Evolutionary conservation across 345 rosid genomes (phyloP).

Genomic region (Rhizophora mangle): DNA sequence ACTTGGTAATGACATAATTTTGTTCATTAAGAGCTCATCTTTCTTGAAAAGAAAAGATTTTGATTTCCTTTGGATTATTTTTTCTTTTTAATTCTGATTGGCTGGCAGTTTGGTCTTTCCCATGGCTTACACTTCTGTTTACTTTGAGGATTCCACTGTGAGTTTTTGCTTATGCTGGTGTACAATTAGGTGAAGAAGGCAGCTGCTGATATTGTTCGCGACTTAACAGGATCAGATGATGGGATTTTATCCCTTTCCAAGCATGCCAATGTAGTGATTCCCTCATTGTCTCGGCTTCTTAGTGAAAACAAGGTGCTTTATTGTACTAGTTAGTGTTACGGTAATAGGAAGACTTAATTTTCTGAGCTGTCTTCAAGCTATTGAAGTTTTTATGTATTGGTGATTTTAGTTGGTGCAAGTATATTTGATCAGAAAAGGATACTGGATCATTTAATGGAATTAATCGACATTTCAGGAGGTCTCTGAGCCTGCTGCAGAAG

Average conservation of each 20-base stretch:
- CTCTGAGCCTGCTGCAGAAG: constrained; percentile 82
- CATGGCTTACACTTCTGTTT: neutral
- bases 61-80: too few relatives aligned
- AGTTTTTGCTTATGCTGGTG: neutral
- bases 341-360: neutral
- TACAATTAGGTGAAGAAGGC: constrained; percentile 69
- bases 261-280: constrained; percentile 47
- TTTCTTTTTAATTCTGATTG: too few relatives aligned
- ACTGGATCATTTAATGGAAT: neutral
- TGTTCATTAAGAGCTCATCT: too few relatives aligned
- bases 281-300: constrained; percentile 57
- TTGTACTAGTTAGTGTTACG: neutral
- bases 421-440: too few relatives aligned
- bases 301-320: constrained; percentile 59
- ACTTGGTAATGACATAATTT: too few relatives aligned
- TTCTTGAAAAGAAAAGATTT: too few relatives aligned
- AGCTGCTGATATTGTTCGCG: constrained; percentile 75
- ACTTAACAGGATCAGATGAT: constrained; percentile 82
- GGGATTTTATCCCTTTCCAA: constrained; percentile 62
- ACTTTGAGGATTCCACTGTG: neutral
- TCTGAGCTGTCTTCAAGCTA: neutral
- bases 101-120: neutral
- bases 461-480: constrained; percentile 54
- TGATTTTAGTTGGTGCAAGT: neutral
- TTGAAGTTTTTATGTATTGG: neutral